A percentile compares a stretch with the other conserved stretches of the same genome.
phyloP scores from a whole-genome alignment of 768 basidiomycete species.

The Coprinopsis cinerea region DNA sequence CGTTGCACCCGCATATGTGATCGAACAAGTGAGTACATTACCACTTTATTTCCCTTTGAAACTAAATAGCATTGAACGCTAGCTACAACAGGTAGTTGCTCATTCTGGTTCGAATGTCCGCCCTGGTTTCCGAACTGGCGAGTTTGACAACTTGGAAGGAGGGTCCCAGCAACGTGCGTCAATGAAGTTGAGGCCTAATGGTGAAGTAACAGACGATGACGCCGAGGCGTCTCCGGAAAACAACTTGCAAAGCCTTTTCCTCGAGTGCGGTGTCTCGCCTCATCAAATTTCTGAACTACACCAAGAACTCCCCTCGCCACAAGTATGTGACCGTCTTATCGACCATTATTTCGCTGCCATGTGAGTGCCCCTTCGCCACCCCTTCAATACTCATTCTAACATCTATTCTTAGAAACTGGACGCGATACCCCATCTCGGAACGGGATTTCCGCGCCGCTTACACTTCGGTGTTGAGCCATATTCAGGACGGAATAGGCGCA shows the following conservation, averaged over 20 bases:
- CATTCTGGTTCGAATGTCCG: not conserved
- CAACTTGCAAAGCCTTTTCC: slow-evolving; percentile 78
- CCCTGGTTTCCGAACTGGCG: not conserved
- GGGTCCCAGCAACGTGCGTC: slow-evolving; percentile 1
- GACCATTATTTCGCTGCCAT: slow-evolving; percentile 76
- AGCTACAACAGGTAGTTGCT: slow-evolving; percentile 24
- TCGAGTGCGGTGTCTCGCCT: slow-evolving; percentile 89
- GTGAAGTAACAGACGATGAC: slow-evolving; percentile 34
- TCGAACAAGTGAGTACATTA: slow-evolving; percentile 57
- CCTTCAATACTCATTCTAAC: slow-evolving; percentile 4
- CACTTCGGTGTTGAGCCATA: slow-evolving; percentile 54
- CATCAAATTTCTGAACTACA: slow-evolving; percentile 87
- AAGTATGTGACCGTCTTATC: slow-evolving; percentile 70
- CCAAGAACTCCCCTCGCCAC: slow-evolving; percentile 78
- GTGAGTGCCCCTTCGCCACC: slow-evolving; percentile 33
- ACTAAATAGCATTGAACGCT: too few relatives aligned
- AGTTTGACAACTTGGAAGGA: not conserved
- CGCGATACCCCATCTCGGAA: slow-evolving; percentile 87
- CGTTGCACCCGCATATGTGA: slow-evolving; percentile 69
- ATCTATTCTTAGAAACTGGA: slow-evolving; percentile 67
- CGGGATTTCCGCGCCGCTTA: slow-evolving; percentile 73
- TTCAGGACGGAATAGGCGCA: slow-evolving; percentile 51
- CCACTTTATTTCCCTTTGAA: too few relatives aligned
- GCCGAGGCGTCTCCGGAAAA: slow-evolving; percentile 61
- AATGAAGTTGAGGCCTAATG: slow-evolving; percentile 9